Evolutionary conservation across 139 green algal species (phyloP).

Genomic region (Chlamydomonas asymmetrica): DNA sequence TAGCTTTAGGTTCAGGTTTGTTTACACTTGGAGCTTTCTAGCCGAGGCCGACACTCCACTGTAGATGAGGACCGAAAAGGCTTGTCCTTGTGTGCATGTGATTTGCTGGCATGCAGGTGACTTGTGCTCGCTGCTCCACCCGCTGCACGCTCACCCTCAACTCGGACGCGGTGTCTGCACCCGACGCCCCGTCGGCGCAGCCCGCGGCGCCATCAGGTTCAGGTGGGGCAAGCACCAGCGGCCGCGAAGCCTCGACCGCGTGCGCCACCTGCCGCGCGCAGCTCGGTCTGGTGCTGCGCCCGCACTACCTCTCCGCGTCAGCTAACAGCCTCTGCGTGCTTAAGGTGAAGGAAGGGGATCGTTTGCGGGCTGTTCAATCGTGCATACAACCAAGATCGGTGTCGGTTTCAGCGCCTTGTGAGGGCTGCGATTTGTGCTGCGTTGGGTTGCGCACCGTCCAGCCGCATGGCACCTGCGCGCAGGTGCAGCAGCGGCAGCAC

Average conservation of each 20-base stretch:
- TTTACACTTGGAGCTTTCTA: too few species aligned
- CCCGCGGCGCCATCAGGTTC: too few species aligned
- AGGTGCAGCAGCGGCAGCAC: not conserved
- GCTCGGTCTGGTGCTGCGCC: constrained; percentile 13
- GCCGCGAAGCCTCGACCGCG: not conserved
- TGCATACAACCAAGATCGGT: too few species aligned
- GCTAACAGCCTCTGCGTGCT: constrained; percentile 23
- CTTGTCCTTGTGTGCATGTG: not conserved
- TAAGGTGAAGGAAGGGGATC: constrained; percentile 8
- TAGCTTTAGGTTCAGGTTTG: too few species aligned
- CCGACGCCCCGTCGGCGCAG: too few species aligned
- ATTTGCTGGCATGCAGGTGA: not conserved
- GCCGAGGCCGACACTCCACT: too few species aligned
- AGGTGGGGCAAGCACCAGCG: not conserved
- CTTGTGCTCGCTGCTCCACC: constrained; percentile 12
- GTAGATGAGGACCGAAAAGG: too few species aligned
- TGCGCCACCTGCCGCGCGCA: not conserved
- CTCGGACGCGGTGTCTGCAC: constrained; percentile 8
- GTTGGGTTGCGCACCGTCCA: too few species aligned
- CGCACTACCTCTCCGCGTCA: constrained; percentile 20
- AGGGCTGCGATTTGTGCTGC: too few species aligned
- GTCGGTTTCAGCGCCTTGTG: too few species aligned
- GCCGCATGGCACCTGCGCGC: not conserved
- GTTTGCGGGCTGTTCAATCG: too few species aligned
- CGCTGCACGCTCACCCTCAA: not conserved